These are phyloP conservation scores for Dissophora ornata DNA, from an alignment of 192 early-diverging fungal genomes.

Conservation along the genomic window DNA sequence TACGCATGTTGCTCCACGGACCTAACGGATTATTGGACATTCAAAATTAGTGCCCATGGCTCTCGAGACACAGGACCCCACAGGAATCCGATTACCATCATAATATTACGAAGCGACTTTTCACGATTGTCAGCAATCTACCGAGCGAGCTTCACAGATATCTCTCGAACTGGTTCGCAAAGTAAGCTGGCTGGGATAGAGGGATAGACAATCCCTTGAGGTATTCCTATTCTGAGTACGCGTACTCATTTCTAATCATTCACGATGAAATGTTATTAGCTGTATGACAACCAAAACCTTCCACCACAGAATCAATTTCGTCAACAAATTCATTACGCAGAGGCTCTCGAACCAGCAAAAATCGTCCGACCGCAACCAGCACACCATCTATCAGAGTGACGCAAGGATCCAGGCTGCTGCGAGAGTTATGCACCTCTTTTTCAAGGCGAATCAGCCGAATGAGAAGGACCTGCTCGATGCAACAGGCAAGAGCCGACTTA, in stretches of 20 bases:
- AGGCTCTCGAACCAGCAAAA: constrained; percentile 76
- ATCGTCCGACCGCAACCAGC: constrained; percentile 45
- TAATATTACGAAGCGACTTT: constrained; percentile 81
- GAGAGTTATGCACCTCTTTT: constrained; percentile 87
- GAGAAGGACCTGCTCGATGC: constrained; percentile 31
- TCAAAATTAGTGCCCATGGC: constrained; percentile 78
- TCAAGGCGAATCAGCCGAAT: constrained; percentile 50
- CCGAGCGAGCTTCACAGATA: constrained; percentile 88
- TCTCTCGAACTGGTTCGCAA: constrained; percentile 86
- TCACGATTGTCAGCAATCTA: constrained; percentile 86
- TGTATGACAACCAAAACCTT: constrained; percentile 71
- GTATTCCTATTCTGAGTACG: too few relatives aligned
- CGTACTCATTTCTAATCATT: not conserved
- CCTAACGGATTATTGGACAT: not conserved
- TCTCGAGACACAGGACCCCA: constrained; percentile 78
- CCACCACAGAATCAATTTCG: constrained; percentile 78
- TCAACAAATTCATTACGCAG: constrained; percentile 88
- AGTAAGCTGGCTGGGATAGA: too few relatives aligned
- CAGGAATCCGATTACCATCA: constrained; percentile 88
- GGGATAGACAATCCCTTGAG: not conserved
- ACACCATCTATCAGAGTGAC: constrained; percentile 80
- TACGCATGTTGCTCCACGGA: not conserved
- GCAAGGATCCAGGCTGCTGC: constrained; percentile 88
- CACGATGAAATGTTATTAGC: not conserved
- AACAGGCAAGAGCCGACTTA: constrained; percentile 15